Conservation (phyloP, 2,329 filamentous ascomycete genomes). For the Sclerotinia subarctica region DNA sequence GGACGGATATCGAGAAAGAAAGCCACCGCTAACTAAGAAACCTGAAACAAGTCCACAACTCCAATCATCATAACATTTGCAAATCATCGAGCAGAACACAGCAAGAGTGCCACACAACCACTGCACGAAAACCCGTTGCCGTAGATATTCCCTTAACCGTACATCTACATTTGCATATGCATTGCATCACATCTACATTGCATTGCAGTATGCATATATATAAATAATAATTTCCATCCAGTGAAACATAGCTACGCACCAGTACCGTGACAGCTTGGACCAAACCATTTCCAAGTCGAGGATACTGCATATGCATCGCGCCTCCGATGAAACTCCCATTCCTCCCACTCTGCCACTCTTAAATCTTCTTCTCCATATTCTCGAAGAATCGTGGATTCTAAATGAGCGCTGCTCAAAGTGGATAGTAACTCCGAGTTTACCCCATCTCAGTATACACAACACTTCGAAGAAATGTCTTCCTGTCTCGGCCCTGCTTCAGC, state of each 20-base stretch:
- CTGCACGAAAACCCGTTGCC: conserved; percentile 2
- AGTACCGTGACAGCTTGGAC: not conserved
- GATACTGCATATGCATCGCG: not conserved
- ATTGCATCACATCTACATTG: conserved; percentile 1
- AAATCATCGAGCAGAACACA: not conserved
- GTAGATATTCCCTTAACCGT: not conserved
- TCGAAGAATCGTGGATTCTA: not conserved
- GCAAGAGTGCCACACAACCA: not conserved
- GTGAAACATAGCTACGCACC: not conserved
- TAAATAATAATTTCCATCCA: not conserved
- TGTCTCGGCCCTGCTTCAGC: conserved; percentile 8
- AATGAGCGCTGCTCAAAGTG: not conserved
- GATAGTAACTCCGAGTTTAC: not conserved
- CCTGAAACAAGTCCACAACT: not conserved
- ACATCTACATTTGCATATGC: conserved; percentile 2
- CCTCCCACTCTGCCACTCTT: not conserved
- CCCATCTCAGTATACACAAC: not conserved
- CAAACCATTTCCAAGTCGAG: not conserved
- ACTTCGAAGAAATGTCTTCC: too few relatives aligned
- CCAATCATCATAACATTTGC: not conserved
- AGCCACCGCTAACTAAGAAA: not conserved
- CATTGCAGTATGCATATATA: conserved; percentile 8
- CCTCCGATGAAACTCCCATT: not conserved
- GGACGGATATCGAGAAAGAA: not conserved
- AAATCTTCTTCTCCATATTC: not conserved